Evolutionary conservation across 2,329 filamentous ascomycete genomes (phyloP).

Genomic region (Penicillium sp.): DNA sequence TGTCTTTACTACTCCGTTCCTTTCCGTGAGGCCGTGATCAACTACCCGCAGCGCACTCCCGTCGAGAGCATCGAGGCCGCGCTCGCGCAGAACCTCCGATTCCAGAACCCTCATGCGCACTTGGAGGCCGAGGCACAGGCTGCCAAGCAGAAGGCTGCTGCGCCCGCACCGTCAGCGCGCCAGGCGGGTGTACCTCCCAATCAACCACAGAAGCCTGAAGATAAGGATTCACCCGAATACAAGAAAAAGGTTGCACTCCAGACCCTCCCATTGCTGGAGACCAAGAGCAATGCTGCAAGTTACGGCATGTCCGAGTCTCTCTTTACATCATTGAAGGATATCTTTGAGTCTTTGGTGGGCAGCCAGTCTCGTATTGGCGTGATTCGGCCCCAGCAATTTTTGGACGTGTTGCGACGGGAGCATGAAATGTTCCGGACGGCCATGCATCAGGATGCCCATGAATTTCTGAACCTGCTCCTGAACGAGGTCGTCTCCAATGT

Average conservation of each 20-base stretch:
- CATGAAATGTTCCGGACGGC: constrained; percentile 97
- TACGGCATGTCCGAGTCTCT: constrained; percentile 95
- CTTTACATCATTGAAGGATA: constrained; percentile 93
- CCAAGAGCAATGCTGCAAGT: constrained; percentile 75
- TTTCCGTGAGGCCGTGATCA: constrained; percentile 92
- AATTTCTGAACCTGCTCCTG: constrained; percentile 92
- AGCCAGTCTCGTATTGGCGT: constrained; percentile 83
- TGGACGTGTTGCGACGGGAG: constrained; percentile 90
- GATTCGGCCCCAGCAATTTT: constrained; percentile 85
- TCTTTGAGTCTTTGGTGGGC: constrained; percentile 86
- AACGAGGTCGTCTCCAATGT: constrained; percentile 96
- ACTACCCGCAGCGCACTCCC: constrained; percentile 75
- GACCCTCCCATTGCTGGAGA: constrained; percentile 80
- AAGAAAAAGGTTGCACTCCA: constrained; percentile 96
- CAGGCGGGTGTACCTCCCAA: constrained; percentile 57
- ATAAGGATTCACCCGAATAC: constrained; percentile 94
- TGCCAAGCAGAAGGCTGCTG: constrained; percentile 48
- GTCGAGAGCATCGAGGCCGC: constrained; percentile 67
- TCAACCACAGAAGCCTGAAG: constrained; percentile 71
- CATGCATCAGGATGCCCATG: constrained; percentile 98
- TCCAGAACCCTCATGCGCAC: constrained; percentile 61
- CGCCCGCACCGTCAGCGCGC: constrained; percentile 35
- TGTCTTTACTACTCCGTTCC: constrained; percentile 93
- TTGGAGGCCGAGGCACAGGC: constrained; percentile 52
- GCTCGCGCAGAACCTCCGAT: constrained; percentile 51